Evolutionary conservation across 352 stramenopile species (phyloP).

Genomic region (Phytophthora aleatoria): DNA sequence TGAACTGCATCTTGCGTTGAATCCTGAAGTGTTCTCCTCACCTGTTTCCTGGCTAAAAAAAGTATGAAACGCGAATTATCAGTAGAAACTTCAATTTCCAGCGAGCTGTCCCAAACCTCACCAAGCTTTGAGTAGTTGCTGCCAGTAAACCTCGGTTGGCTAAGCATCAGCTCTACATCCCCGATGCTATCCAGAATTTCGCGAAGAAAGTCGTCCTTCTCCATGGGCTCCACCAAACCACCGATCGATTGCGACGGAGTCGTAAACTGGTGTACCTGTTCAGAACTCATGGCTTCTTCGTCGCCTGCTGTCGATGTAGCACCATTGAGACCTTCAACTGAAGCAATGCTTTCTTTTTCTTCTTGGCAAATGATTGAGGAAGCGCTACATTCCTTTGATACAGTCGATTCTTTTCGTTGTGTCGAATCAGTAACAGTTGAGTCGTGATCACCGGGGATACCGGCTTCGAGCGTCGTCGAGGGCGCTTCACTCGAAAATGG

Average conservation of each 20-base stretch:
- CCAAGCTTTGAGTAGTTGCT: constrained; percentile 12
- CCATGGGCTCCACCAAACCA: constrained; percentile 20
- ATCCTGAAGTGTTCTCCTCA: neutral
- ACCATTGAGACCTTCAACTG: neutral
- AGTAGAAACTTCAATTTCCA: neutral
- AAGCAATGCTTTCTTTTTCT: neutral
- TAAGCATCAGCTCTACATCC: constrained; percentile 61
- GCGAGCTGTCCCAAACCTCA: constrained; percentile 1
- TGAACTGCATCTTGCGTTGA: neutral
- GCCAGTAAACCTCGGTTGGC: constrained; percentile 31
- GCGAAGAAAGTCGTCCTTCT: constrained; percentile 53
- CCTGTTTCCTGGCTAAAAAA: constrained; percentile 10
- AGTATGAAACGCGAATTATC: neutral
- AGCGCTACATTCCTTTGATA: neutral
- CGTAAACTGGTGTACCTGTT: neutral
- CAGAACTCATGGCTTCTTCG: neutral
- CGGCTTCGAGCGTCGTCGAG: neutral
- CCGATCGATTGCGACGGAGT: neutral
- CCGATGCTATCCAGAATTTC: constrained; percentile 68
- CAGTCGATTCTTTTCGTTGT: neutral
- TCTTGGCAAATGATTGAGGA: neutral
- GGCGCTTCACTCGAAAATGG: neutral
- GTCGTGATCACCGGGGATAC: neutral
- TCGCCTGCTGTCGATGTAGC: neutral
- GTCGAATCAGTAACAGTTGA: neutral